Percentiles rank a stretch among this genome's conserved stretches.
Evolutionary conservation across 106 monocot genomes (phyloP).

Genomic region (Vanilla planifolia): DNA sequence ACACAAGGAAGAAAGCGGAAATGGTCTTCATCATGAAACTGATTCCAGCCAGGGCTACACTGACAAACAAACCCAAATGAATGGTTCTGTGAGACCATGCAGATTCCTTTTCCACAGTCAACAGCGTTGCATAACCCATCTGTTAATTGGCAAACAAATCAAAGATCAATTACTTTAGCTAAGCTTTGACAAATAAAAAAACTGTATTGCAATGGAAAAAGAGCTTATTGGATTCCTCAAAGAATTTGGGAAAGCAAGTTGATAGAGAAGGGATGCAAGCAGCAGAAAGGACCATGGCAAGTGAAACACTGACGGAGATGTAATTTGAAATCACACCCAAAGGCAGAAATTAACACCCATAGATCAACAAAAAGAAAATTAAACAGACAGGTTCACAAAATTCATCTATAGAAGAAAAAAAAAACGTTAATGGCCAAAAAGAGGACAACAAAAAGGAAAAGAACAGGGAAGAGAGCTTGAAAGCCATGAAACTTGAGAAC

Average conservation of each 20-base stretch:
- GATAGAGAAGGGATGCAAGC: too few relatives aligned
- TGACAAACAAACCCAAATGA: conserved; percentile 40
- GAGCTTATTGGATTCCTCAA: too few relatives aligned
- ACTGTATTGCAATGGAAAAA: too few relatives aligned
- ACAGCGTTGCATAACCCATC: conserved; percentile 39
- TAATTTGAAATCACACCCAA: too few relatives aligned
- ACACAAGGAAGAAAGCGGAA: conserved; percentile 51
- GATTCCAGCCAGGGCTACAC: conserved; percentile 47
- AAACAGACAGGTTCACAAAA: too few relatives aligned
- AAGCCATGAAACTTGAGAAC: background rate
- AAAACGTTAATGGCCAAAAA: too few relatives aligned
- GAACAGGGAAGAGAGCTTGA: background rate
- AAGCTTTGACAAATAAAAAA: too few relatives aligned
- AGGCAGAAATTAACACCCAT: background rate
- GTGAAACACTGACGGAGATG: too few relatives aligned
- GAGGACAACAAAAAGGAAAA: background rate
- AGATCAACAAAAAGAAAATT: background rate
- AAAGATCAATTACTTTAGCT: background rate
- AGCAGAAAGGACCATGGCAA: too few relatives aligned
- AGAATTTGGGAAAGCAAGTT: too few relatives aligned
- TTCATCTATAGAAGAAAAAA: background rate
- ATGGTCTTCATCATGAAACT: conserved; percentile 25
- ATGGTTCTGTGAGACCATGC: conserved; percentile 14
- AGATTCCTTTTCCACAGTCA: conserved; percentile 54
- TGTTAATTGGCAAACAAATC: conserved; percentile 1